Base-by-base conservation (phyloP, 495 filamentous ascomycete species). In the Friedmanniomyces simplex region DNA sequence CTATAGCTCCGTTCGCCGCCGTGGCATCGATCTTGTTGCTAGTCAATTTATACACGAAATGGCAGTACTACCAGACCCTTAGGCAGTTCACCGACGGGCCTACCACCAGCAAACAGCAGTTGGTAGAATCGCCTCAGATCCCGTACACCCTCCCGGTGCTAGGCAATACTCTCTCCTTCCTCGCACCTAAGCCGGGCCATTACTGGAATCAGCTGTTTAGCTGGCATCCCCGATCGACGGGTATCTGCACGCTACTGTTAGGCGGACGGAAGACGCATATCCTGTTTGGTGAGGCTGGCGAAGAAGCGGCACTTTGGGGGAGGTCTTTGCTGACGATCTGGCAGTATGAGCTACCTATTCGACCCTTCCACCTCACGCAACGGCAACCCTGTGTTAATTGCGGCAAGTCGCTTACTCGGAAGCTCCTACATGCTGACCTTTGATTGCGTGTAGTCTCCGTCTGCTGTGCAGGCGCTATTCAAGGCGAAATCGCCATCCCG, bases 71-170 rank as follows among this genome's bases (percentile, higher is more conserved):
- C 24, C 58, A 43, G 14, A 51, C 3, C 2, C 45, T 60, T 18
- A 55, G 41, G 34, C 42, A 60, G 14, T 55, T 55, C 36, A 6
- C 11, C 20, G 46, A 57, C n/a, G 8, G 6, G 8, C 52, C 58
- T 12, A 52, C 36, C 14, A 1, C 37, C 18, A 26, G 53, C 54
- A 54, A 54, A 36, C 20, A 52, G 25, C 11, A 34, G 22, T 13
- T 43, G 39, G 47, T 62, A 1, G 16, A 26, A n/a, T 63, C 62
- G 10, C 55, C 63, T 8, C 65, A 59, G 24, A 57, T 67, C 32
- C 65, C 65, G 20, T 67, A 65, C 42, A 58, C 58, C n/a, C 16
- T 65, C 11, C 65, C 65, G 25, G 62, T 46, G 18, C 55, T 67
- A 2, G 65, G 65, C 28, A 61, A 57, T 28, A 61, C 63, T 18